phyloP scores from a whole-genome alignment of 2,329 filamentous ascomycete species.

The Thermomyces lanuginosus region DNA sequence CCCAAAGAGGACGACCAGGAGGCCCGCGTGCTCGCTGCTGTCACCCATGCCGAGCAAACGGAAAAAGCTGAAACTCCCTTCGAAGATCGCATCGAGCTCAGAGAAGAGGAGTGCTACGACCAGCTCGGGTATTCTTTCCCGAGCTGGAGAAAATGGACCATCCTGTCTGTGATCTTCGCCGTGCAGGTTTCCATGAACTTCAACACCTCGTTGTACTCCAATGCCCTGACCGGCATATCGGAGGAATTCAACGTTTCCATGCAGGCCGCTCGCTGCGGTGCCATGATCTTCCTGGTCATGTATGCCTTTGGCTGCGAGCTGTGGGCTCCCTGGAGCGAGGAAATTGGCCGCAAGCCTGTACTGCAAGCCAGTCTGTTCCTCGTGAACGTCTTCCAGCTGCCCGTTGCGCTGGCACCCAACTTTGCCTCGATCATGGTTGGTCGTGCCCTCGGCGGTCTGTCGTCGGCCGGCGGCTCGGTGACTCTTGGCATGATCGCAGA shows the following conservation, averaged over 20 bases:
- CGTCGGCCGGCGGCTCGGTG: constrained; percentile 56
- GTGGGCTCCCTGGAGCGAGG: constrained; percentile 78
- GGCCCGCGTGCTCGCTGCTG: constrained; percentile 11
- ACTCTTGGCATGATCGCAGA: constrained; percentile 62
- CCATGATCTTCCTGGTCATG: constrained; percentile 59
- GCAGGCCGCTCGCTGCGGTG: constrained; percentile 55
- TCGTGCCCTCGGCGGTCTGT: constrained; percentile 53
- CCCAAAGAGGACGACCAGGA: constrained; percentile 9
- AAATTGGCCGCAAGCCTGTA: constrained; percentile 60
- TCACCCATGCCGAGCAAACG: constrained; percentile 13
- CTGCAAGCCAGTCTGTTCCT: constrained; percentile 57
- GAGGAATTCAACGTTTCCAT: constrained; percentile 51
- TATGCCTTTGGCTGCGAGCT: constrained; percentile 80
- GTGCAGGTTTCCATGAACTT: constrained; percentile 67
- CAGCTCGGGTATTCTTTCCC: constrained; percentile 49
- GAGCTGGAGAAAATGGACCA: constrained; percentile 51
- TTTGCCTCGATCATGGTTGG: constrained; percentile 54
- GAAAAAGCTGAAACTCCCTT: no score
- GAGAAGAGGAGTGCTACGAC: constrained; percentile 46
- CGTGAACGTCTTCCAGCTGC: constrained; percentile 62
- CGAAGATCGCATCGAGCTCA: no score
- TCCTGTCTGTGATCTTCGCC: constrained; percentile 55
- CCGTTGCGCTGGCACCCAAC: constrained; percentile 56
- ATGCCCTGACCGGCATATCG: constrained; percentile 48
- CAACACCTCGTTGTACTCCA: constrained; percentile 59